Evolutionary conservation across 1,284 basidiomycete species (phyloP), one percentile per base, ranked within the genome.

Genomic region (Puccinia polysora): DNA sequence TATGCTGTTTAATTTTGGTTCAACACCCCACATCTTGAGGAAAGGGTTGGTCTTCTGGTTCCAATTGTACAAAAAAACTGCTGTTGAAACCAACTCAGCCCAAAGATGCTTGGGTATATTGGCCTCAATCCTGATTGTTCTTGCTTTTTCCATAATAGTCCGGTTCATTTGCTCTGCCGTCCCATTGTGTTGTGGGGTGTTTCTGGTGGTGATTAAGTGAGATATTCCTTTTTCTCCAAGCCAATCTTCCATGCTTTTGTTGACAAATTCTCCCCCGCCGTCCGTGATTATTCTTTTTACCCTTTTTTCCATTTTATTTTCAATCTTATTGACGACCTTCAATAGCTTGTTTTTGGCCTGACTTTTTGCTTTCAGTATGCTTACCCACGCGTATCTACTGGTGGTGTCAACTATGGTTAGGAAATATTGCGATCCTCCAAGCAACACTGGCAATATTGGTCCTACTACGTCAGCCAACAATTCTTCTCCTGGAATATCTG

Each of bases 281-380:
- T 62, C n/a, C 7, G 36, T 43, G 20, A 62, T 62, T 34, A 62
- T 62, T 25, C 59, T 62, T 62, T 62, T 62, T 18, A 62, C 59
- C 23, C 23, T 28, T 43, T 40, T 25, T 25, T 62, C 40, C 10
- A 34, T 18, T 62, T 45, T 12, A 10, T 36, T 62, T 62, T 62
- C 40, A 43, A 45, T 23, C 28, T 20, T 15, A 4, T 25, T 62
- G 14, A 62, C 28, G 8, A 62, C 28, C 40, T 45, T 25, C 2
- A 40, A 18, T 6, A 62, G n/a, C 3, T 40, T 36, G 14, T 40
- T 10, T 23, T 34, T 18, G 18, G 59, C 34, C 15, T 45, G n/a
- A 4, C 36, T 43, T 62, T 62, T 62, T 10, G 8, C 15, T 36
- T 62, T 45, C 2, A 62, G 20, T 8, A 25, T 43, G 2, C 25